Conservation (phyloP, 108 stramenopile species). For the Cylindrotheca closterium region DNA sequence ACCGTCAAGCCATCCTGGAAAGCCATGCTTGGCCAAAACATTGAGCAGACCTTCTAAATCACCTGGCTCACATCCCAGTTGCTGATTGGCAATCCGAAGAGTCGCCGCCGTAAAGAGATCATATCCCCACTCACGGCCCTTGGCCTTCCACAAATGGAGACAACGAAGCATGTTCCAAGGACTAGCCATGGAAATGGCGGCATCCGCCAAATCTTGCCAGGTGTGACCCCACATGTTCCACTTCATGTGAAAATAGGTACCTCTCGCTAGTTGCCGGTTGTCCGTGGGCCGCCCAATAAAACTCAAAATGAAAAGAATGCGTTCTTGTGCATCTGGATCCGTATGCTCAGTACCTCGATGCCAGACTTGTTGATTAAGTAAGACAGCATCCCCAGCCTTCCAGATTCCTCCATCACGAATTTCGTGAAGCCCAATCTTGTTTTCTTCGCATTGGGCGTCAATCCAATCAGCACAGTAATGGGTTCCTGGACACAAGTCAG, state of each 20-base stretch:
- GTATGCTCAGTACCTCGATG: slow-evolving; percentile 45
- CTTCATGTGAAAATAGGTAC: slow-evolving; percentile 71
- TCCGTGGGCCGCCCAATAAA: slow-evolving; percentile 51
- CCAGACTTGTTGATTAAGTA: slow-evolving; percentile 67
- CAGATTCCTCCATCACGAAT: slow-evolving; percentile 27
- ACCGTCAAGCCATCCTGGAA: slow-evolving; percentile 41
- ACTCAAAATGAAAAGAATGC: slow-evolving; percentile 54
- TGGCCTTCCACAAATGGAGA: slow-evolving; percentile 45
- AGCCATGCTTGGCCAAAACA: slow-evolving; percentile 20
- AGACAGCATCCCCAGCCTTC: slow-evolving; percentile 45
- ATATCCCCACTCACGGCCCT: slow-evolving; percentile 43
- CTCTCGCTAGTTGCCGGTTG: slow-evolving; percentile 46
- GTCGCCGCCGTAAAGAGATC: slow-evolving; percentile 46
- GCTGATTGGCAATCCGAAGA: slow-evolving; percentile 52
- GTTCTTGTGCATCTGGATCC: slow-evolving; percentile 36
- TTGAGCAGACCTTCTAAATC: slow-evolving; percentile 35
- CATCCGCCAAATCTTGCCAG: slow-evolving; percentile 45
- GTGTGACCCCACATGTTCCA: slow-evolving; percentile 68
- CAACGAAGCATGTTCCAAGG: slow-evolving; percentile 44
- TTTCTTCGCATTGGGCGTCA: slow-evolving; percentile 29
- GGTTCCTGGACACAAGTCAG: slow-evolving; percentile 61
- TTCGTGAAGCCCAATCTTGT: slow-evolving; percentile 32
- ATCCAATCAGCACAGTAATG: slow-evolving; percentile 47
- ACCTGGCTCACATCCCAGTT: slow-evolving; percentile 35
- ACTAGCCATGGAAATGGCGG: slow-evolving; percentile 25